Evolutionary conservation across 805 yeast species (phyloP).

Genomic region (Metschnikowia baotianmanensis): DNA sequence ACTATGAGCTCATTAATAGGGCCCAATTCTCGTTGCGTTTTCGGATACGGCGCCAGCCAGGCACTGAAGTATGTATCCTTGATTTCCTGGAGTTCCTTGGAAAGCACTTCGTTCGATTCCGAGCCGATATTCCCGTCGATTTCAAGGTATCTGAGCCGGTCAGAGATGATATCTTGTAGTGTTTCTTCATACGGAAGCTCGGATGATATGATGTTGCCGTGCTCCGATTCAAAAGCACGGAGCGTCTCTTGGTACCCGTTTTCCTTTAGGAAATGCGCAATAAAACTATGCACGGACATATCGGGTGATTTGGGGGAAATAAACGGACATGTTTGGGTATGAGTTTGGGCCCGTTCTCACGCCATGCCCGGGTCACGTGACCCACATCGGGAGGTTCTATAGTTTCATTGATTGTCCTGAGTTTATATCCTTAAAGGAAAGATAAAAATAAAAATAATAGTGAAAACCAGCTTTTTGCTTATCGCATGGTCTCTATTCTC

Average conservation of each 20-base stretch:
- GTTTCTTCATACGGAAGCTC: constrained; percentile 30
- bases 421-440: too few relatives aligned
- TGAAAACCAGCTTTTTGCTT: too few relatives aligned
- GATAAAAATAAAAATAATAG: too few relatives aligned
- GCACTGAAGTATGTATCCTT: constrained; percentile 16
- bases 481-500: too few relatives aligned
- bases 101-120: constrained; percentile 5
- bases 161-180: constrained; percentile 35
- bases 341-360: too few relatives aligned
- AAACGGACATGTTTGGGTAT: background rate
- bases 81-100: constrained; percentile 12
- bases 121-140: constrained; percentile 14
- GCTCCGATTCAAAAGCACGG: constrained; percentile 45
- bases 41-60: constrained; percentile 36
- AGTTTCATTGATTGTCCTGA: too few relatives aligned
- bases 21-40: constrained; percentile 9
- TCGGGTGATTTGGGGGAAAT: background rate
- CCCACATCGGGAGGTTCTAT: too few relatives aligned
- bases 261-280: constrained; percentile 60
- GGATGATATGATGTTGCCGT: constrained; percentile 32
- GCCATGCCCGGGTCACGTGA: too few relatives aligned
- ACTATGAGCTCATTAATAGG: constrained; percentile 25
- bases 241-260: constrained; percentile 48
- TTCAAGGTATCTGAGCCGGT: constrained; percentile 12
- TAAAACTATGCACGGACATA: constrained; percentile 32